Conservation (phyloP, 768 basidiomycete genomes). For the Tylopilus rubrobrunneus region DNA sequence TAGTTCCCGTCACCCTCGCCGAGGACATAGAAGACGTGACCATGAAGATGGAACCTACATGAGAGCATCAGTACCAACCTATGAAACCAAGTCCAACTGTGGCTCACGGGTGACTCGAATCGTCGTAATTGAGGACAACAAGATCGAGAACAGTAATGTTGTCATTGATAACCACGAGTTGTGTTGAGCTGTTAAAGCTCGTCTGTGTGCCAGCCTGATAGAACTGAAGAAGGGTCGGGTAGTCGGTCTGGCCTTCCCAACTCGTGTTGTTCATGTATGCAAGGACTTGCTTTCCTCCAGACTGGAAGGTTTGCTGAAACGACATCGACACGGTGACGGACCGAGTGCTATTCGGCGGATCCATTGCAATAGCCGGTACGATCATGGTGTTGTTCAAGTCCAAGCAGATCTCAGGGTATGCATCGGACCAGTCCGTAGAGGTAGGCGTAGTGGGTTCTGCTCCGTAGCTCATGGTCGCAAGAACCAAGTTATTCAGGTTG, state of each 20-base stretch:
- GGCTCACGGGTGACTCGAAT: conserved; percentile 30
- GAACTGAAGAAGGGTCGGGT: conserved; percentile 30
- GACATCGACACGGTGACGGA: conserved; percentile 18
- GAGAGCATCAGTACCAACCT: background rate
- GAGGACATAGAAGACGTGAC: conserved; percentile 35
- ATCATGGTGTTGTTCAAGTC: conserved; percentile 30
- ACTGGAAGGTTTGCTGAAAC: conserved; percentile 24
- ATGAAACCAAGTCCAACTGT: background rate
- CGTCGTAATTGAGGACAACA: conserved; percentile 24
- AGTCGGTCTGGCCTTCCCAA: conserved; percentile 20
- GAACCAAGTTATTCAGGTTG: conserved; percentile 27
- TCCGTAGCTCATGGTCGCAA: conserved; percentile 28
- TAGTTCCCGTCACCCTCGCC: conserved; percentile 35
- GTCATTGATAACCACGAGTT: conserved; percentile 25
- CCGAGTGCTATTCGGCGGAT: conserved; percentile 29
- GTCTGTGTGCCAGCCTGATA: conserved; percentile 25
- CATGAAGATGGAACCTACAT: conserved; percentile 36
- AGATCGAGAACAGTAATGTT: conserved; percentile 28
- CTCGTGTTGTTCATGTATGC: conserved; percentile 27
- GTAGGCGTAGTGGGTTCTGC: conserved; percentile 21
- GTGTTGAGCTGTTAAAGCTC: conserved; percentile 18
- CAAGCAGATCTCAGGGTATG: conserved; percentile 18
- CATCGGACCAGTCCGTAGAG: conserved; percentile 28
- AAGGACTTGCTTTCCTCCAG: conserved; percentile 23
- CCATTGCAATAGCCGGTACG: conserved; percentile 21